Evolutionary conservation across 345 rosid species (phyloP).

Genomic region (Linum tenue): DNA sequence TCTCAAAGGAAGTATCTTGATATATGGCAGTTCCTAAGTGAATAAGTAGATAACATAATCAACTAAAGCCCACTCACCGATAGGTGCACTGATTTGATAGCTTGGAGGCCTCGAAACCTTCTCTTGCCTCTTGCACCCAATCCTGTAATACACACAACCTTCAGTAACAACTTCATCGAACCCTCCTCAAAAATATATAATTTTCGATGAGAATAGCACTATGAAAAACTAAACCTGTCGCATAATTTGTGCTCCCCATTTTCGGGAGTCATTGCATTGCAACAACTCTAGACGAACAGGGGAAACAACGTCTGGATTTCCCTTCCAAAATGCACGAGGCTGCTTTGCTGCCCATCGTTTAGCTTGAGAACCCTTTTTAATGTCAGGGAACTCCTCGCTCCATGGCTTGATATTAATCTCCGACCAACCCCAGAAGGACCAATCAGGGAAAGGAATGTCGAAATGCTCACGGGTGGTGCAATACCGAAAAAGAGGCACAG

Average conservation of each 20-base stretch:
- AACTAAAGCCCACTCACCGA: constrained; percentile 32
- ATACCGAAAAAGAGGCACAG: constrained; percentile 71
- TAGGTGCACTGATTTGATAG: constrained; percentile 69
- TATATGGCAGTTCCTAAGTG: no score
- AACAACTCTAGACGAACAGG: constrained; percentile 52
- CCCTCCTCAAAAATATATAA: not conserved
- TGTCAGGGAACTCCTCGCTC: constrained; percentile 69
- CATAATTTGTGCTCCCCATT: constrained; percentile 67
- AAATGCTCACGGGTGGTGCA: constrained; percentile 66
- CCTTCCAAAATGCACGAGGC: constrained; percentile 79
- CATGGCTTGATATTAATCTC: constrained; percentile 72
- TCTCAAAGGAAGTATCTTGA: no score
- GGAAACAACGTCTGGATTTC: constrained; percentile 68
- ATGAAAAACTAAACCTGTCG: constrained; percentile 47
- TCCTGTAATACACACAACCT: constrained; percentile 29
- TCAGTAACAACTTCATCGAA: not conserved
- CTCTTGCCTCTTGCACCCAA: constrained; percentile 66
- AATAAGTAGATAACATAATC: not conserved
- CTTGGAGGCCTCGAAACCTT: constrained; percentile 62
- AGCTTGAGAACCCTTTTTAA: constrained; percentile 57
- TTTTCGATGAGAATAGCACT: not conserved
- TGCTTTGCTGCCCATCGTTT: constrained; percentile 42
- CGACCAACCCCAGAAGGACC: constrained; percentile 99
- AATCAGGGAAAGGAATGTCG: constrained; percentile 92
- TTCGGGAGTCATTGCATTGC: constrained; percentile 55